Conservation (phyloP, 2,329 filamentous ascomycete species). For the Aspergillus viridinutans region DNA sequence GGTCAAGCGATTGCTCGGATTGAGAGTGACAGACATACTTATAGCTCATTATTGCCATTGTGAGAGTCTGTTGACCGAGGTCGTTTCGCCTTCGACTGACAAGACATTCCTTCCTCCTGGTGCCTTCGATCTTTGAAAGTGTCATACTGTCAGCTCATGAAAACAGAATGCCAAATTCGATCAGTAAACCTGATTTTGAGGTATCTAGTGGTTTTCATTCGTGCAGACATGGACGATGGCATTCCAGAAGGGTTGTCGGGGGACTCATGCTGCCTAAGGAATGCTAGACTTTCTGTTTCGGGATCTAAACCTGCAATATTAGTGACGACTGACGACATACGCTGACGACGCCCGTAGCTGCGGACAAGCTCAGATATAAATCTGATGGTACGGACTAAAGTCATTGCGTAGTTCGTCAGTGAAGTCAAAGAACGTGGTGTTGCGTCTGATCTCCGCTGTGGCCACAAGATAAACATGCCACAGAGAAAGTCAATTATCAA, state of each 20-base stretch:
- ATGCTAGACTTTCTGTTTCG: slow-evolving; percentile 9
- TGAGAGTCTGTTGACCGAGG: neutral
- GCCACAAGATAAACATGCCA: too few species aligned
- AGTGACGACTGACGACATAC: neutral
- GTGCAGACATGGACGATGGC: neutral
- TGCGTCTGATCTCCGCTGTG: neutral
- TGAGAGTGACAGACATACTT: neutral
- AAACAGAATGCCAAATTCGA: neutral
- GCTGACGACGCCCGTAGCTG: neutral
- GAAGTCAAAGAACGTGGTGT: neutral
- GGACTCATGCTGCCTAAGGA: slow-evolving; percentile 11
- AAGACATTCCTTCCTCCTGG: neutral
- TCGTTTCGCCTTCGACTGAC: neutral
- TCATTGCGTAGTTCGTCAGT: neutral
- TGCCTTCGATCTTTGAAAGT: neutral
- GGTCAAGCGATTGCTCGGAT: neutral
- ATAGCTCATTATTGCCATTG: neutral
- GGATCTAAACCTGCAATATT: neutral
- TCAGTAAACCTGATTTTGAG: neutral
- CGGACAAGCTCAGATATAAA: neutral
- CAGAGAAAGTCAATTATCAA: too few species aligned
- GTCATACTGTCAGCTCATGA: neutral
- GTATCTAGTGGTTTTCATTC: neutral
- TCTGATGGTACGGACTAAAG: neutral
- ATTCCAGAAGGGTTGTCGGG: slow-evolving; percentile 23